Evolutionary conservation across 2,329 filamentous ascomycete genomes (phyloP), one percentile per base, ranked within the genome.

Genomic region (Ceratocystis ficicola): DNA sequence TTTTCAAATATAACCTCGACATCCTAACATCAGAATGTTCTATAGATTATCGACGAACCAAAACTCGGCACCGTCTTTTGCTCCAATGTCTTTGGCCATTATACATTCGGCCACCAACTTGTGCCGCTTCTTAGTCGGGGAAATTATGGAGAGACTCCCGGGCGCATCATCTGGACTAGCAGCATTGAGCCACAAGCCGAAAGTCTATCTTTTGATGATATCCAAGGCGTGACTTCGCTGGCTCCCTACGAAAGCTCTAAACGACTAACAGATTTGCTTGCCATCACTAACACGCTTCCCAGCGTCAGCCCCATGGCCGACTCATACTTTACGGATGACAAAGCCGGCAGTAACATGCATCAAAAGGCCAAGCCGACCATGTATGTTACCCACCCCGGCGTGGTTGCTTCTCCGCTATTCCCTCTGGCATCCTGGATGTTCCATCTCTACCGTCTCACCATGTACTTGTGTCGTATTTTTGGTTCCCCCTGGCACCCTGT

Each of bases 21-120:
- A 22, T 63, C 6, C 48, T 57, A 25, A 63, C 22, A 59, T 36
- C 1, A 30, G 6, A 4, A 17, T 10, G 20, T 17, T 48, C 7
- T 28, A 4, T 8, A 61, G 25, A 46, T 20, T 8, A 63, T 57
- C 44, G 22, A 63, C n/a, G 62, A 63, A 67, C 85, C 87, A 0
- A 76, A 78, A 4, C 77, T 99, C 0, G 92, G 90, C 2, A 81
- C 90, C 70, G 85, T 96, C 20, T 99, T 97, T 74, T 88, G 87
- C 73, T 87, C 93, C 62, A 97, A 97, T 73, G 82, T 96, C 36
- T 97, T 99, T 73, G 94, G 94, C 0, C 94, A 99, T 77, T 97
- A 99, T 74, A 77, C 96, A 72, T 84, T 99, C 28, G 84, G 84
- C 17, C 92, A 96, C 74, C 85, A 87, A 72, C 81, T 97, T 10